Percentiles rank a stretch among this genome's conserved stretches.
phyloP scores from a whole-genome alignment of 2,329 filamentous ascomycete species.

The Pseudogymnoascus sp. region DNA sequence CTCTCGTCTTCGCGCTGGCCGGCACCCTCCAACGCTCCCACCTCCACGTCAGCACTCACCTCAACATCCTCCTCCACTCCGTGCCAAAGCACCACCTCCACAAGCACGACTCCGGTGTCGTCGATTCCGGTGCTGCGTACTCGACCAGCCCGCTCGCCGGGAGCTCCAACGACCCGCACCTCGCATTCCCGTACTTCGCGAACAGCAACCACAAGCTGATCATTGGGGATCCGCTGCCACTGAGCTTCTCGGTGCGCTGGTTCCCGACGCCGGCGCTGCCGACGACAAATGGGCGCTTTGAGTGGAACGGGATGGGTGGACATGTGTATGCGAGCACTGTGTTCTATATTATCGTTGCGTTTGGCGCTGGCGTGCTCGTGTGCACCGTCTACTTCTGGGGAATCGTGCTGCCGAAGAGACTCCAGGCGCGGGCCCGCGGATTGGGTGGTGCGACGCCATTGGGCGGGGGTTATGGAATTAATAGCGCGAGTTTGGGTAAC shows the following conservation, averaged over 20 bases:
- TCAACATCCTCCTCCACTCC: conserved; percentile 79
- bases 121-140: conserved; percentile 84
- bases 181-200: neutral
- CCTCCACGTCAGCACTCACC: conserved; percentile 78
- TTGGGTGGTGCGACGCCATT: conserved; percentile 23
- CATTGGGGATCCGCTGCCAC: conserved; percentile 75
- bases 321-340: conserved; percentile 56
- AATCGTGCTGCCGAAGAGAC: conserved; percentile 44
- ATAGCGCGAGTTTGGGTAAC: conserved; percentile 20
- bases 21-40: conserved; percentile 84
- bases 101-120: conserved; percentile 63
- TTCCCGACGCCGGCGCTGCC: conserved; percentile 68
- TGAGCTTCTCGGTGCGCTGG: conserved; percentile 79
- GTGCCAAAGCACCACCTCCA: conserved; percentile 52
- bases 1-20: conserved; percentile 78
- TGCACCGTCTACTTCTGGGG: conserved; percentile 54
- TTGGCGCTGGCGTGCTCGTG: conserved; percentile 46
- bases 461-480: conserved; percentile 14
- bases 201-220: conserved; percentile 44
- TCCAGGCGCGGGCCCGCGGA: conserved; percentile 17
- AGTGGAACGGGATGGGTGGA: conserved; percentile 57
- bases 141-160: conserved; percentile 60
- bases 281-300: conserved; percentile 54
- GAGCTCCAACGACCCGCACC: conserved; percentile 38
- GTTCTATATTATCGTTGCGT: conserved; percentile 53